Evolutionary conservation across 2,329 filamentous ascomycete genomes (phyloP), one percentile per base, ranked within the genome.

Genomic region (Neocatenulostroma microsporum): DNA sequence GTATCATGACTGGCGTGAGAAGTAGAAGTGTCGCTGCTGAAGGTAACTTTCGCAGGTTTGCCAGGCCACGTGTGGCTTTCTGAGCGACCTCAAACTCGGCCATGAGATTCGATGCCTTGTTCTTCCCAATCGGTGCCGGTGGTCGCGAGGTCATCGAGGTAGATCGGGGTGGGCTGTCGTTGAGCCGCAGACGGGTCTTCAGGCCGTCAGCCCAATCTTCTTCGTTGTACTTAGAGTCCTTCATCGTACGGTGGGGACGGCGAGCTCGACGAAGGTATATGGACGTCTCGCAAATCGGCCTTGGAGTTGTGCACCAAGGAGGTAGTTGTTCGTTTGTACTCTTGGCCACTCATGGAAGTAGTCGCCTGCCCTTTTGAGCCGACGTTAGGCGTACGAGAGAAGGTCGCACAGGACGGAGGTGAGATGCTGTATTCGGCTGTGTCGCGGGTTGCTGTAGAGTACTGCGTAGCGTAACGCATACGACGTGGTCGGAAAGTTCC

Each of bases 21-120:
- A 70, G 58, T 1, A 68, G 57, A 28, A 71, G 58, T 7, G 60
- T 44, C 24, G 63, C 58, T 4, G 61, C 56, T 34, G 58, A 54
- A 19, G 62, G 49, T 7, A 67, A 55, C 13, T 47, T 50, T 28
- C 54, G 54, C 27, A 67, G 46, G 25, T 26, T 31, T 19, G 42
- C 34, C 36, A 48, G 41, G 24, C 34, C 42, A 21, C 20, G 26
- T 11, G 33, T 30, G 9, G 44, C 40, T 15, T 32, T 34, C 21
- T 21, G 33, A 19, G 35, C 36, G 25, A 35, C 32, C 18, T 38
- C 28, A 33, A 30, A 41, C 8, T 44, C 37, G 12, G 36, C 26
- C 21, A 36, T 38, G 7, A 24, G 39, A 4, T 40, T 19, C 8
- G 32, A 27, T 5, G 33, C 26, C 15, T 35, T 37, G 26, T 11